Evolutionary conservation across 2,329 filamentous ascomycete species (phyloP).

Genomic region (Huntiella abstrusa): DNA sequence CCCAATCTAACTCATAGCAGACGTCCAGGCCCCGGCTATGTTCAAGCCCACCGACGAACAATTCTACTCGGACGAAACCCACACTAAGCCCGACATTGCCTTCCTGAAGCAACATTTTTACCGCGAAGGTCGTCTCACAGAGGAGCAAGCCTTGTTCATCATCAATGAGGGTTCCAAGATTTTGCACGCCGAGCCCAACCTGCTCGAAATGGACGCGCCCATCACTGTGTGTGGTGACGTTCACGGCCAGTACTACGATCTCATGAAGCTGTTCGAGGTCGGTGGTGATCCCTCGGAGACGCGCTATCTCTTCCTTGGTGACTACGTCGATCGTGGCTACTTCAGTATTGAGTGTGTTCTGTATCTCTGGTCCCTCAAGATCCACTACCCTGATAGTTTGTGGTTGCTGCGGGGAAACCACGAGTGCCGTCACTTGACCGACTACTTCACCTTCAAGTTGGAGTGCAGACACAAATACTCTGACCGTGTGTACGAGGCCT

Average conservation of each 20-base stretch:
- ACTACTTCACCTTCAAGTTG: constrained; percentile 99
- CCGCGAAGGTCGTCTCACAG: constrained; percentile 85
- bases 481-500: constrained; percentile 87
- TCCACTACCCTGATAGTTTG: constrained; percentile 93
- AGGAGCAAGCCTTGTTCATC: constrained; percentile 95
- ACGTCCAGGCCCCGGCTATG: constrained; percentile 94
- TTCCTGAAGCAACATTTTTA: constrained; percentile 99
- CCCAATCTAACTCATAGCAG: constrained; percentile 28
- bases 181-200: constrained; percentile 75
- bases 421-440: constrained; percentile 94
- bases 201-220: constrained; percentile 97
- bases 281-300: constrained; percentile 94
- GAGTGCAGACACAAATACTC: constrained; percentile 99
- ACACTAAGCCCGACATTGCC: constrained; percentile 72
- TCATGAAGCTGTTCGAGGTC: constrained; percentile 99
- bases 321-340: constrained; percentile 96
- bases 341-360: constrained; percentile 99
- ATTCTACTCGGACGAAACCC: constrained; percentile 77
- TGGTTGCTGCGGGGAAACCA: constrained; percentile 97
- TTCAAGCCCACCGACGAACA: constrained; percentile 81
- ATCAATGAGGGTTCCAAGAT: constrained; percentile 75
- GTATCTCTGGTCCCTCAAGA: constrained; percentile 95
- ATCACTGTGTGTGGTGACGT: constrained; percentile 98
- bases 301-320: constrained; percentile 86
- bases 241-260: constrained; percentile 95